Conservation (phyloP, 192 early-diverging fungal species). For the Physocladia obscura region DNA sequence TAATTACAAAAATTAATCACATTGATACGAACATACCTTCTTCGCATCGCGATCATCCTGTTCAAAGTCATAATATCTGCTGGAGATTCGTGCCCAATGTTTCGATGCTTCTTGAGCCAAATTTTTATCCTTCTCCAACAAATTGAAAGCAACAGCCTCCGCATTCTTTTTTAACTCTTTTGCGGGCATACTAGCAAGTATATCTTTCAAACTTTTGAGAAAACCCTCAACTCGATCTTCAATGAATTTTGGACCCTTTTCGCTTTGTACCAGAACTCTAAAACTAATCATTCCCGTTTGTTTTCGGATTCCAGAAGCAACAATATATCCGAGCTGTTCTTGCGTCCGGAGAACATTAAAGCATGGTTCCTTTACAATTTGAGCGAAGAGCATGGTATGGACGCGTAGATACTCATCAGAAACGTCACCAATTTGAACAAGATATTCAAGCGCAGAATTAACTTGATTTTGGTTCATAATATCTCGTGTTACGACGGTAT, state of each 20-base stretch:
- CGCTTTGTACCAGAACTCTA: slow-evolving; percentile 84
- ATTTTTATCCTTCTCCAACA: slow-evolving; percentile 76
- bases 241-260: slow-evolving; percentile 76
- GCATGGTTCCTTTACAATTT: slow-evolving; percentile 84
- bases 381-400: slow-evolving; percentile 68
- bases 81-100: slow-evolving; percentile 69
- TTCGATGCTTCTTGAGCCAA: slow-evolving; percentile 65
- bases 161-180: slow-evolving; percentile 67
- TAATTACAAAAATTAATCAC: background rate
- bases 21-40: slow-evolving; percentile 38
- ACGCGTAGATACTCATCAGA: slow-evolving; percentile 65
- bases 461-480: slow-evolving; percentile 78
- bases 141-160: slow-evolving; percentile 58
- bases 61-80: slow-evolving; percentile 81
- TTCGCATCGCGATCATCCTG: slow-evolving; percentile 62
- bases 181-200: slow-evolving; percentile 58
- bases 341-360: slow-evolving; percentile 95
- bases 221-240: slow-evolving; percentile 79
- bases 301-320: slow-evolving; percentile 71
- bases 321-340: slow-evolving; percentile 71
- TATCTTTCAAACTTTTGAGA: slow-evolving; percentile 45
- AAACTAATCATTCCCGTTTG: slow-evolving; percentile 75
- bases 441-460: slow-evolving; percentile 87
- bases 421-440: slow-evolving; percentile 75
- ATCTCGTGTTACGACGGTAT: background rate